These are phyloP conservation scores for Aspergillus oerlinghausenensis DNA, from an alignment of 2,329 filamentous ascomycete species.

Conservation along the genomic window DNA sequence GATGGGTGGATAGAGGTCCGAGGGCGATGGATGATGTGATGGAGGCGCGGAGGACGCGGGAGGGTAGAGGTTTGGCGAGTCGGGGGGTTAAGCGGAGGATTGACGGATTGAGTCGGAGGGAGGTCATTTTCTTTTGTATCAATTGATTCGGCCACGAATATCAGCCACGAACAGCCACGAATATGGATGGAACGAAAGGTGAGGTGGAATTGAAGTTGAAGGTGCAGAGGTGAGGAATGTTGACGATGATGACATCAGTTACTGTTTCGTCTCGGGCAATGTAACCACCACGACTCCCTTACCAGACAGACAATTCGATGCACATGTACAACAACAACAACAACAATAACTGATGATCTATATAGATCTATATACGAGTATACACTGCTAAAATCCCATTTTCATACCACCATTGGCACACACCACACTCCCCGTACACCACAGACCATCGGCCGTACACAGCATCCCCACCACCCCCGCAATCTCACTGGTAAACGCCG, in stretches of 20 bases:
- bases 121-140: neutral
- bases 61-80: neutral
- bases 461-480: slow-evolving; percentile 74
- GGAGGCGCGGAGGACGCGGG: neutral
- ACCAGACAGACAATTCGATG: too few relatives aligned
- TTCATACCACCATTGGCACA: slow-evolving; percentile 76
- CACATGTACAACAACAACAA: neutral
- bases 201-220: neutral
- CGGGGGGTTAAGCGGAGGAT: neutral
- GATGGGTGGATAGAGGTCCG: neutral
- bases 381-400: slow-evolving; percentile 33
- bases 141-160: neutral
- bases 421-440: slow-evolving; percentile 75
- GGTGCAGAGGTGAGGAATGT: neutral
- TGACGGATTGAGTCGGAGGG: neutral
- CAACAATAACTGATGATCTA: neutral
- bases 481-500: slow-evolving; percentile 65
- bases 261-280: neutral
- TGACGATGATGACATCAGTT: neutral
- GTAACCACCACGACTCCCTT: too few relatives aligned
- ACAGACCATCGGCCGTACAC: slow-evolving; percentile 65
- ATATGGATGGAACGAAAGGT: neutral
- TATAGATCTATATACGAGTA: too few relatives aligned
- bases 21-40: neutral
- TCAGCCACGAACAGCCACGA: neutral